Conservation (phyloP, 768 basidiomycete genomes). For the Termitomyces sp. region DNA sequence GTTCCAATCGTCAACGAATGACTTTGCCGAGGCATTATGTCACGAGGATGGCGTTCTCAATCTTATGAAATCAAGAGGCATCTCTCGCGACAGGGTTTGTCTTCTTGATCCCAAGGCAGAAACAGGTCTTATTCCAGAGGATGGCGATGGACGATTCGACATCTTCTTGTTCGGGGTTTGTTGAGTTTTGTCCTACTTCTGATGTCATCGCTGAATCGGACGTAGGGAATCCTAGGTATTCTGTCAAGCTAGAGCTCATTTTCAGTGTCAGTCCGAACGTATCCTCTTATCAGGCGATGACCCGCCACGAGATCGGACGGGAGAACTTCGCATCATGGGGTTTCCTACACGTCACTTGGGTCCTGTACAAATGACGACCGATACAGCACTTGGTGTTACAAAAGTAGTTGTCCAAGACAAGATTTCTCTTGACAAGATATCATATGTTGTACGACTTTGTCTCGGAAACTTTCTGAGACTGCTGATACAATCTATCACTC, state of each 20-base stretch:
- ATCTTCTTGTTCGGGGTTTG: constrained; percentile 90
- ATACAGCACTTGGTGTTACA: constrained; percentile 91
- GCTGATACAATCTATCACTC: neutral
- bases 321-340: constrained; percentile 78
- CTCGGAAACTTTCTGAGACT: neutral
- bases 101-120: constrained; percentile 91
- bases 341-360: constrained; percentile 87
- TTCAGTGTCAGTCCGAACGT: neutral
- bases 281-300: constrained; percentile 66
- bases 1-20: constrained; percentile 19
- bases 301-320: constrained; percentile 90
- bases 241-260: too few species aligned
- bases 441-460: constrained; percentile 51
- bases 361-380: constrained; percentile 94
- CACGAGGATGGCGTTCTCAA: constrained; percentile 51
- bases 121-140: constrained; percentile 61
- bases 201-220: neutral
- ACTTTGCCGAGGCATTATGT: constrained; percentile 33
- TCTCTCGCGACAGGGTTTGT: constrained; percentile 64
- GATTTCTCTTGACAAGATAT: constrained; percentile 67
- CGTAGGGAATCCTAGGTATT: constrained; percentile 57
- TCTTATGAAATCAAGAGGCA: constrained; percentile 40
- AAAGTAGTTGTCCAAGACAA: constrained; percentile 76
- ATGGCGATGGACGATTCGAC: constrained; percentile 69
- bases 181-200: neutral